Evolutionary conservation across 2,329 filamentous ascomycete species (phyloP), one percentile per base, ranked within the genome.

Genomic region (Nakataea oryzae): DNA sequence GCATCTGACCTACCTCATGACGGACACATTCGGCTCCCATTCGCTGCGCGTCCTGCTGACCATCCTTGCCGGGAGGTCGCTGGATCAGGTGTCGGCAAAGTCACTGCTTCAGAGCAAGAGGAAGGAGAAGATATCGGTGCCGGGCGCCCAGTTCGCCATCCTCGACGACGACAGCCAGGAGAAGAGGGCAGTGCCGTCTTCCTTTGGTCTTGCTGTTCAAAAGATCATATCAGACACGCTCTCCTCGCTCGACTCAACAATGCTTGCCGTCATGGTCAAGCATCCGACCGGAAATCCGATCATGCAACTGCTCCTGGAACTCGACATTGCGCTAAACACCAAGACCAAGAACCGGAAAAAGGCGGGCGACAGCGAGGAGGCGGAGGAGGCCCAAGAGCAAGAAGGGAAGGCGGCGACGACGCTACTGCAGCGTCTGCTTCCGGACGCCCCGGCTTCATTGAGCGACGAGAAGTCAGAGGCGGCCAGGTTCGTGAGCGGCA

Each of bases 221-320:
- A 93, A 96, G 72, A 88, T 97, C 66, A 90, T 97, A 67, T 79
- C 79, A 56, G 89, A 92, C 67, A 89, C 90, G 59, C 86, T 91
- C 12, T 81, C 86, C 0, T 85, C 83, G 0, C 81, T 97, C 67
- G 91, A 95, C 71, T 83, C 88, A 2, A 90, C 88, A 3, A 89
- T 91, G 68, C 81, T 97, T 30, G 86, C 91, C 30, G 86, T 95
- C 2, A 79, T 99, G 62, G 91, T 93, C 1, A 92, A 87, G 26
- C 93, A 97, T 70, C 91, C 90, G 5, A 90, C 93, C 1, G 95
- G 92, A 58, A 97, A 96, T 69, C 95, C 95, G 0, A 89, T 92
- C 0, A 80, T 99, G n/a, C 95, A 97, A 72, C 82, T 97, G 1
- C 79, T 99, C 32, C 78, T 99, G 3, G 90, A 93, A 70, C 79